Base-by-base conservation (phyloP, 2,329 filamentous ascomycete species). In the Pseudogymnoascus pannorum region DNA sequence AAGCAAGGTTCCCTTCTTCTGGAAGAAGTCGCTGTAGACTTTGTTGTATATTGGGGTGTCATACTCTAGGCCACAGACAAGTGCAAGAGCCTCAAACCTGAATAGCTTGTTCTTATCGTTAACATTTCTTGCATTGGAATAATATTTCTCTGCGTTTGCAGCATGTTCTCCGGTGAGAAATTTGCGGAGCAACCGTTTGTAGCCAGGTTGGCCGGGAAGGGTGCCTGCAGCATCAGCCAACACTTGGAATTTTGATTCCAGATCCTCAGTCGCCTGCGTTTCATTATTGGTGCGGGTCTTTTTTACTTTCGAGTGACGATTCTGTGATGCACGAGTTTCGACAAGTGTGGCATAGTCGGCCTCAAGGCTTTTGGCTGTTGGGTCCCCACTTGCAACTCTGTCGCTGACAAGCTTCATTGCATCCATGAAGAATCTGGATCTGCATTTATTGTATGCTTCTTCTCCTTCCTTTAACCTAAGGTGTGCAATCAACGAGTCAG, bases 51-150 rank as follows among this genome's bases (percentile, higher is more conserved):
- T 18, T 31, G 24, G 48, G 22, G 24, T 31, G 26, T 31, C 48
- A 26, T 54, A 54, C 24, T 54, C 16, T n/a, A 54, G 5, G 8
- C 48, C 48, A n/a, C 48, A 54, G 9, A 31, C 26, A 54, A 54
- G 48, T 54, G 48, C 48, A 12, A 54, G 24, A 31, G 48, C 48
- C 24, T 54, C n/a, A 31, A 54, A 54, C 26, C 31, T 54, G 48
- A 54, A 54, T 2, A 5, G 7, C 26, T 18, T 54, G 11, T 54
- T 54, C 48, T 54, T 29, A 3, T 31, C 48, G 29, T 20, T 31
- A 7, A 20, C 8, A 18, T 54, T 31, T 31, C 48, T 54, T 2
- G 48, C 48, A 3, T 54, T 31, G n/a, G 2, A 54, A 29, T n/a
- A 54, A 31, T 18, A 54, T 54, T 31, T 1, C 8, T 31, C 8